Percentiles rank a stretch among this genome's conserved stretches.
Evolutionary conservation across 768 basidiomycete genomes (phyloP).

Genomic region (Termitomyces sp.): DNA sequence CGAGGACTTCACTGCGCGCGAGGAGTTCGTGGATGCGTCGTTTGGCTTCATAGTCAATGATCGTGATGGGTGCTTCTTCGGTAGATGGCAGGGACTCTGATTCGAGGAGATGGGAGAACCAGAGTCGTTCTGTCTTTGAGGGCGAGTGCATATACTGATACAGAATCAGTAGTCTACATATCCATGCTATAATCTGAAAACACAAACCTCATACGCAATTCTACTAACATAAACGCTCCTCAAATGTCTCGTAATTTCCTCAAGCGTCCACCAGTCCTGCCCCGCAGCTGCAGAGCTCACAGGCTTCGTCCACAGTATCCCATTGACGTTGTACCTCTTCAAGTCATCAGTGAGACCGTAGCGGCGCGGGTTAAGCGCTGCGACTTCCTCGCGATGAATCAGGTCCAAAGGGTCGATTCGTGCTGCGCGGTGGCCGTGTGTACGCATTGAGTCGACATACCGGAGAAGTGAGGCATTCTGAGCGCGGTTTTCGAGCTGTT

Average conservation of each 20-base stretch:
- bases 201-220: slow-evolving; percentile 77
- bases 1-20: slow-evolving; percentile 75
- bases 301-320: slow-evolving; percentile 74
- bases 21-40: slow-evolving; percentile 66
- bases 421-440: slow-evolving; percentile 81
- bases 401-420: slow-evolving; percentile 86
- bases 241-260: slow-evolving; percentile 68
- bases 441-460: slow-evolving; percentile 87
- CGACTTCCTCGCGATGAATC: slow-evolving; percentile 77
- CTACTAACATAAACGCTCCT: slow-evolving; percentile 75
- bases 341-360: slow-evolving; percentile 65
- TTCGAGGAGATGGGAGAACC: slow-evolving; percentile 88
- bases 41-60: slow-evolving; percentile 36
- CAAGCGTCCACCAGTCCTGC: slow-evolving; percentile 60
- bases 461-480: slow-evolving; percentile 77
- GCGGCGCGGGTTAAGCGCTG: slow-evolving; percentile 70
- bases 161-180: background rate
- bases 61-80: slow-evolving; percentile 28
- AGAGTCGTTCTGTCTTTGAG: slow-evolving; percentile 79
- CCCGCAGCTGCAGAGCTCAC: slow-evolving; percentile 25
- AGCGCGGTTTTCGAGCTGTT: slow-evolving; percentile 65
- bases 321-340: slow-evolving; percentile 66
- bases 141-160: slow-evolving; percentile 79
- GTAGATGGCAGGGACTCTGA: slow-evolving; percentile 42
- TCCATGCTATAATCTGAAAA: background rate